Evolutionary conservation across 1,139 yeast species (phyloP), one percentile per base, ranked within the genome.

Genomic region (Yamadazyma siamensis): DNA sequence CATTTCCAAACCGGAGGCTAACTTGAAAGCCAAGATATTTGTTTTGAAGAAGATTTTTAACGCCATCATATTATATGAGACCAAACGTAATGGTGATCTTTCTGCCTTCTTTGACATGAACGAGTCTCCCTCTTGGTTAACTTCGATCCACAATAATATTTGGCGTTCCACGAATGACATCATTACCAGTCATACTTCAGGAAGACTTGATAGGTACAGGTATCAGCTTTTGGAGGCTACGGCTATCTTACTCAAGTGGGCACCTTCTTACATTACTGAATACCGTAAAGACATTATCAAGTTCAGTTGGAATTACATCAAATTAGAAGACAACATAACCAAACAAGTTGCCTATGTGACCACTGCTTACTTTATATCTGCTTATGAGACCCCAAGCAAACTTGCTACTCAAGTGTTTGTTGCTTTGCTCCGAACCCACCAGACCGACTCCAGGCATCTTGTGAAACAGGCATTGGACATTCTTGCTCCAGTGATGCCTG

Each of bases 331-430:
- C 50, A 76, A 80, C 35, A 77, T 88, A 31, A 80, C 95, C 24
- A 94, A 94, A 52, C 96, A 88, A 46, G 86, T 94, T 4, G 97
- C 97, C 0, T 89, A 89, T 53, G 88, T 88, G 22, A 78, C 94
- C 2, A 87, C 94, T 2, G 75, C 95, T 0, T 80, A 80, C 51
- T 94, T 89, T 53, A 88, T 94, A 39, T 75, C 89, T 1, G 83
- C 85, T 0, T 94, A 80, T 52, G 97, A 89, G 26, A 88, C 96
- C 0, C 94, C 96, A 9, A 73, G 87, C 1, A 85, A 86, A 48
- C 76, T 94, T 33, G 94, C 91, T 4, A 82, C 94, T 1, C 97
- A 87, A 53, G 89, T 91, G 7, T 89, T 91, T 61, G 94, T 87
- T 32, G 95, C 96, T 1, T 61, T 94, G 26, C 63, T 94, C 34